Evolutionary conservation across 2,329 filamentous ascomycete species (phyloP).

Genomic region (Tolypocladium paradoxum): DNA sequence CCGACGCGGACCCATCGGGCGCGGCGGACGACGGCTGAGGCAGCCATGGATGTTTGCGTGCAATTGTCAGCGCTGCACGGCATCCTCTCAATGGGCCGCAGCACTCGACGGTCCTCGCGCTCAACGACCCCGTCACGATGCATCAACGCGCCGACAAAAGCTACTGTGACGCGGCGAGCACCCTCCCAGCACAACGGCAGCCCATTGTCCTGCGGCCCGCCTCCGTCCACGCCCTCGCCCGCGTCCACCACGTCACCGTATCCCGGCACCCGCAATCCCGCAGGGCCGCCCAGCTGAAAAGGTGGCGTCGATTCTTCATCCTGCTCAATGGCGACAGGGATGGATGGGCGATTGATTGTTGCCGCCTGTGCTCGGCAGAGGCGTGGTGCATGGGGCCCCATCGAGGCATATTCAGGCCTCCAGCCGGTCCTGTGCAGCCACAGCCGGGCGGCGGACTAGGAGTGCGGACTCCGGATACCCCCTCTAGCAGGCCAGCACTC

Average conservation of each 20-base stretch:
- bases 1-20: too few relatives aligned
- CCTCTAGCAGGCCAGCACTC: background rate
- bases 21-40: too few relatives aligned
- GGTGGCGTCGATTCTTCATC: background rate
- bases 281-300: background rate
- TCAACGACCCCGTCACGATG: too few relatives aligned
- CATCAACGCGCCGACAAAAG: background rate
- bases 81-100: background rate
- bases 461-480: background rate
- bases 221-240: too few relatives aligned
- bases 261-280: background rate
- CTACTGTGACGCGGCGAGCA: background rate
- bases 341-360: background rate
- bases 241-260: background rate
- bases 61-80: background rate
- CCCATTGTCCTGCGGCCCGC: background rate
- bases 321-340: background rate
- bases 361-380: too few relatives aligned
- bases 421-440: too few relatives aligned
- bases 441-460: too few relatives aligned
- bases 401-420: too few relatives aligned
- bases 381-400: too few relatives aligned
- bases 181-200: background rate
- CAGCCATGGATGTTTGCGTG: too few relatives aligned
- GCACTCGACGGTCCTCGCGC: too few relatives aligned